These are phyloP conservation scores for Sporothrix curviconia DNA, from an alignment of 2,329 filamentous ascomycete genomes.

Conservation along the genomic window DNA sequence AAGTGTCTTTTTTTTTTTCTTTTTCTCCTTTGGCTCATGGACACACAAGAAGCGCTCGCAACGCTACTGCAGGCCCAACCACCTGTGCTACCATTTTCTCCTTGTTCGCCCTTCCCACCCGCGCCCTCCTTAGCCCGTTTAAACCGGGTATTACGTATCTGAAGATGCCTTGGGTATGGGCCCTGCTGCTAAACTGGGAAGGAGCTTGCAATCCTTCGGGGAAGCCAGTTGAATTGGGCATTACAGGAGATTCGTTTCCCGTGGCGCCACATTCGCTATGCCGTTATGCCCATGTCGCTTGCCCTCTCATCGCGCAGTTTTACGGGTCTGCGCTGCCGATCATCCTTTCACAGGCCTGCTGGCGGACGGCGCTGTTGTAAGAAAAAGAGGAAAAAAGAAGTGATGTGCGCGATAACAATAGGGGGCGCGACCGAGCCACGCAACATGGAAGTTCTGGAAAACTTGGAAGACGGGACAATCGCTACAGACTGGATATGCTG, in stretches of 20 bases:
- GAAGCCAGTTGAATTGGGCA: too few species aligned
- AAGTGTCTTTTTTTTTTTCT: neutral
- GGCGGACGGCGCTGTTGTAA: neutral
- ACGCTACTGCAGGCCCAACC: constrained; percentile 8
- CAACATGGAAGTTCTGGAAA: too few species aligned
- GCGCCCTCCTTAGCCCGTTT: neutral
- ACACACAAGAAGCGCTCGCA: neutral
- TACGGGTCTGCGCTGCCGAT: constrained; percentile 4
- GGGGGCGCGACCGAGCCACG: too few species aligned
- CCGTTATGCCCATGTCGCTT: neutral
- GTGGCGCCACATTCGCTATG: too few species aligned
- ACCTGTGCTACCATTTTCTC: too few species aligned
- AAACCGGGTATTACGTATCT: neutral
- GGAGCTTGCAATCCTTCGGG: too few species aligned
- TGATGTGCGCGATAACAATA: too few species aligned
- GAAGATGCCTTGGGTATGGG: too few species aligned
- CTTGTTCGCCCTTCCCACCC: too few species aligned
- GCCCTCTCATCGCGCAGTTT: neutral
- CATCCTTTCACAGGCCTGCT: neutral
- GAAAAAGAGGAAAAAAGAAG: neutral
- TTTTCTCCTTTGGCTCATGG: neutral
- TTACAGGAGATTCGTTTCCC: too few species aligned
- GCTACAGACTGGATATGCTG: too few species aligned
- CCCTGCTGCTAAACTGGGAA: neutral
- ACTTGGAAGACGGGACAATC: too few species aligned